A percentile compares a stretch with the other conserved stretches of the same genome.
Evolutionary conservation across 768 basidiomycete genomes (phyloP).

Genomic region (Tricholoma matsutake): DNA sequence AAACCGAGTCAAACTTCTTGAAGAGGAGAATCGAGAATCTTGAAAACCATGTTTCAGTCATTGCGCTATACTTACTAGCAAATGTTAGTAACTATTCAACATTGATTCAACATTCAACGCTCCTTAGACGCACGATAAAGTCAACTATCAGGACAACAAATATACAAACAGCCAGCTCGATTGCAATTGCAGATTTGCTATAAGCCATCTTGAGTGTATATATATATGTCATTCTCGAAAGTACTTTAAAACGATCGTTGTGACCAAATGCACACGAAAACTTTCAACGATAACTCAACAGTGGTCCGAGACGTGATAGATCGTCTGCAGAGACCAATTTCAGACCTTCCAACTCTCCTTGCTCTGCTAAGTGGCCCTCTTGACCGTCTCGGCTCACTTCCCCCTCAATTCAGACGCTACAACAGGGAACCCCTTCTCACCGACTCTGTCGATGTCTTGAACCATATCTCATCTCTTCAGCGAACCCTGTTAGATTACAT

Average conservation of each 20-base stretch:
- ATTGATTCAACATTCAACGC: too few relatives aligned
- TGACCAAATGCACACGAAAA: background rate
- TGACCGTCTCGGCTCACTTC: slow-evolving; percentile 52
- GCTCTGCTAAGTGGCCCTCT: slow-evolving; percentile 58
- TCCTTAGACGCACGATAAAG: too few relatives aligned
- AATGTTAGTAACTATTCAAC: too few relatives aligned
- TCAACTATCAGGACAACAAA: too few relatives aligned
- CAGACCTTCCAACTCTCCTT: slow-evolving; percentile 50
- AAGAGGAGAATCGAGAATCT: too few relatives aligned
- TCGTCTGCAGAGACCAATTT: slow-evolving; percentile 43
- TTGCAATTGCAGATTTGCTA: too few relatives aligned
- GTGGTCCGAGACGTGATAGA: slow-evolving; percentile 38
- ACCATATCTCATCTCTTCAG: slow-evolving; percentile 59
- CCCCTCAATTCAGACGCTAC: slow-evolving; percentile 49
- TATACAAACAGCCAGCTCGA: too few relatives aligned
- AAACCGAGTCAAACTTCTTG: too few relatives aligned
- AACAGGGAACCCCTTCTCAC: slow-evolving; percentile 37
- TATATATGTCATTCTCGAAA: too few relatives aligned
- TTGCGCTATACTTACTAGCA: too few relatives aligned
- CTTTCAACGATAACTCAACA: background rate
- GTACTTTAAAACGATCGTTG: background rate
- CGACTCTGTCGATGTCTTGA: slow-evolving; percentile 30
- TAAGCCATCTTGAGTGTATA: too few relatives aligned
- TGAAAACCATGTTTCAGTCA: too few relatives aligned
- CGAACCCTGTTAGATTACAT: slow-evolving; percentile 58